Conservation (phyloP, 345 rosid genomes). For the Geranium rotundifolium region DNA sequence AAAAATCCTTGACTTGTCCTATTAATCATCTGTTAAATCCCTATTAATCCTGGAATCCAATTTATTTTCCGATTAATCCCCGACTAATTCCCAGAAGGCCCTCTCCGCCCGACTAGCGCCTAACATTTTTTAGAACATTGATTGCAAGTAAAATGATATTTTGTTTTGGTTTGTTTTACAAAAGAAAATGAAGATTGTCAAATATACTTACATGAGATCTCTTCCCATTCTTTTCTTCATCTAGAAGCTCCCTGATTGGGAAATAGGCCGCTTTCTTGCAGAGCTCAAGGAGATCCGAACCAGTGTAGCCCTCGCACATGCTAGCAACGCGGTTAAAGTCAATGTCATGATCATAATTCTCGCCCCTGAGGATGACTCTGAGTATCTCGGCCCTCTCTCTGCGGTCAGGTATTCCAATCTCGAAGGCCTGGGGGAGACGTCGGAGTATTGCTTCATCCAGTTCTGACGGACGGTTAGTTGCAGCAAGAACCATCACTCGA, state of each 20-base stretch:
- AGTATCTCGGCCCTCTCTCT: conserved; percentile 66
- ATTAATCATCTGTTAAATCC: too few species aligned
- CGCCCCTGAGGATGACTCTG: conserved; percentile 77
- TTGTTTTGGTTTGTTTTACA: too few species aligned
- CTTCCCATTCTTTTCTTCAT: conserved; percentile 78
- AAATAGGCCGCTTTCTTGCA: conserved; percentile 97
- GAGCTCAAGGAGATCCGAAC: conserved; percentile 90
- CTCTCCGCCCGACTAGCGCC: too few species aligned
- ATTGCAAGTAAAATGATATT: too few species aligned
- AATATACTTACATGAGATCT: conserved; percentile 38
- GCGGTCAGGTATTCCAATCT: conserved; percentile 80
- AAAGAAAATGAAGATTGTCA: background rate
- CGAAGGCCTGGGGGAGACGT: conserved; percentile 94
- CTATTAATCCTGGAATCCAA: too few species aligned
- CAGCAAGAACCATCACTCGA: conserved; percentile 94
- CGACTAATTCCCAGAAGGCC: too few species aligned
- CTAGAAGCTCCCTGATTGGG: conserved; percentile 70
- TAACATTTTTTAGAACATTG: too few species aligned
- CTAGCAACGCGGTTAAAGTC: conserved; percentile 62
- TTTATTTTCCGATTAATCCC: too few species aligned
- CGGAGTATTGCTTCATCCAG: conserved; percentile 95
- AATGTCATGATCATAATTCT: conserved; percentile 48
- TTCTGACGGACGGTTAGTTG: conserved; percentile 95
- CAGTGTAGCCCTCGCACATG: conserved; percentile 72
- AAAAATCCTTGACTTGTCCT: too few species aligned